These are phyloP conservation scores for Thalassiosira profunda DNA, from an alignment of 108 stramenopile genomes.

Conservation along the genomic window DNA sequence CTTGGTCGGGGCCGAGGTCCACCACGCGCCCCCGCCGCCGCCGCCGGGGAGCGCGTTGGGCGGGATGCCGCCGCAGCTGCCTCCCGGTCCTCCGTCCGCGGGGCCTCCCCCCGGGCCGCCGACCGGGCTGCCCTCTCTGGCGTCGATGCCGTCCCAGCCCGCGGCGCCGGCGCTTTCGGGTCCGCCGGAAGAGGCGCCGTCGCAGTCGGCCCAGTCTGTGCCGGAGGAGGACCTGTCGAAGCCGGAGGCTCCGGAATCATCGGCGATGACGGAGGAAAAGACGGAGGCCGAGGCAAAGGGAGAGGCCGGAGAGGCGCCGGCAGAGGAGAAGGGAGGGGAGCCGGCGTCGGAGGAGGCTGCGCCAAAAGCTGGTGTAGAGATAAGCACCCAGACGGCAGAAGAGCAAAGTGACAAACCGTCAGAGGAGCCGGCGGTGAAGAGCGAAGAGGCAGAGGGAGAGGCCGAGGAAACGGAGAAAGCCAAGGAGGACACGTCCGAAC, in stretches of 20 bases:
- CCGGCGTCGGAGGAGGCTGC: background rate
- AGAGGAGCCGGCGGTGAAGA: background rate
- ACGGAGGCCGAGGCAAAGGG: background rate
- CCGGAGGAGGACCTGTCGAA: background rate
- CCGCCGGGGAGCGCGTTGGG: background rate
- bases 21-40: conserved; percentile 16
- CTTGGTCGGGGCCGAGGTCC: conserved; percentile 45
- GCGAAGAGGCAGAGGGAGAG: background rate
- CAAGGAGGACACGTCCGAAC: too few relatives aligned
- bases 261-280: background rate
- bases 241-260: background rate
- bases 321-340: background rate
- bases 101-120: background rate
- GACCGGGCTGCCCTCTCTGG: background rate
- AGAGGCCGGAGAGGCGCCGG: background rate
- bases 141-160: conserved; percentile 2
- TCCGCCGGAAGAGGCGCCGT: background rate
- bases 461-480: too few relatives aligned
- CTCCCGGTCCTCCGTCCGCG: background rate
- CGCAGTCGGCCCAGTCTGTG: background rate
- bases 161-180: background rate
- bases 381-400: too few relatives aligned
- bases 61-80: background rate
- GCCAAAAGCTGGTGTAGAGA: too few relatives aligned
- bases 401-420: too few relatives aligned